Conservation (phyloP, 306 rosid genomes). For the Mucuna pruriens region DNA sequence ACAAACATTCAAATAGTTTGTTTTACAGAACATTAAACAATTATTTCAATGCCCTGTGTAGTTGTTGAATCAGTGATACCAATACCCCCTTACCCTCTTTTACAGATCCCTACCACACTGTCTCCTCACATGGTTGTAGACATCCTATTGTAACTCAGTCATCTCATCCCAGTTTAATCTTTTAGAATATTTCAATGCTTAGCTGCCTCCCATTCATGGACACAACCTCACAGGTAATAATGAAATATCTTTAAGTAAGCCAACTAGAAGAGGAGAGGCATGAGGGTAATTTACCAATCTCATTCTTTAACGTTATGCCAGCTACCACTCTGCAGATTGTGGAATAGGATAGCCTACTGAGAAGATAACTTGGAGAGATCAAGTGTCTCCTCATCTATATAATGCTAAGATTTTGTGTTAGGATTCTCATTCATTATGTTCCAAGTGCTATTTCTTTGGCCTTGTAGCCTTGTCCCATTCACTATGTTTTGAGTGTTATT, state of each 20-base stretch:
- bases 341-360: background rate
- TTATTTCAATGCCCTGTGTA: background rate
- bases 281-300: background rate
- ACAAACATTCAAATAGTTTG: background rate
- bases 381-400: background rate
- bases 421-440: background rate
- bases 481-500: background rate
- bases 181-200: background rate
- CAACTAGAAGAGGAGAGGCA: background rate
- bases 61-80: background rate
- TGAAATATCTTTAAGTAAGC: background rate
- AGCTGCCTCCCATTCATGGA: background rate
- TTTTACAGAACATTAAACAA: background rate
- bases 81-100: background rate
- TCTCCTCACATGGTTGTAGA: background rate
- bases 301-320: background rate
- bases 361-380: constrained; percentile 1
- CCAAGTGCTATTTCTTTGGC: background rate
- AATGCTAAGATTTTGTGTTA: constrained; percentile 2
- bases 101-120: background rate
- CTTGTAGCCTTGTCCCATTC: background rate
- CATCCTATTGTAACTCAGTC: background rate
- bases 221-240: background rate
- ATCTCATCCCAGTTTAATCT: background rate
- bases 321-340: background rate